Evolutionary conservation across 2,329 filamentous ascomycete genomes (phyloP).

Genomic region (Nigrospora osmanthi): DNA sequence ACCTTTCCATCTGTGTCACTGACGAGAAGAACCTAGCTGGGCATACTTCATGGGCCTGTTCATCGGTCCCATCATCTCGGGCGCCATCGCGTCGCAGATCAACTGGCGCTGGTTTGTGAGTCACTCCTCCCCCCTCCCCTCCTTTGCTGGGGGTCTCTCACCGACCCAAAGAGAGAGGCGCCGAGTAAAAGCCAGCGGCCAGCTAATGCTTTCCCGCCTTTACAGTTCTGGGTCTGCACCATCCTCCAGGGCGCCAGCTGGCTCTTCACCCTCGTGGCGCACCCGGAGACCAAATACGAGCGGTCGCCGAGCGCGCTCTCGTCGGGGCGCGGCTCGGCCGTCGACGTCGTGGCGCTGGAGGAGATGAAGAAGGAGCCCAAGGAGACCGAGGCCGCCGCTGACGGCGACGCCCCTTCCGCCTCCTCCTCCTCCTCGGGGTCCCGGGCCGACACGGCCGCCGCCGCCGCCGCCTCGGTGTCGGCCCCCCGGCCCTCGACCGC

Average conservation of each 20-base stretch:
- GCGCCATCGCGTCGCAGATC: constrained; percentile 18
- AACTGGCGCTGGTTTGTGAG: constrained; percentile 23
- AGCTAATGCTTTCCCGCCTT: neutral
- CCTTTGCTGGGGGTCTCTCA: neutral
- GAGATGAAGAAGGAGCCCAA: no score
- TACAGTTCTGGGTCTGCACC: constrained; percentile 23
- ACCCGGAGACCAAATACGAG: constrained; percentile 21
- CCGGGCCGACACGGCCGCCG: neutral
- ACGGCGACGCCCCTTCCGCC: neutral
- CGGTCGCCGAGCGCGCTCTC: constrained; percentile 26
- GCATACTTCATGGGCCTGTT: constrained; percentile 23
- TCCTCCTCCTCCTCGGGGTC: neutral
- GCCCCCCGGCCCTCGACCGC: neutral
- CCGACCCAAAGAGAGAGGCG: neutral
- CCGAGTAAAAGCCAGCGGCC: neutral
- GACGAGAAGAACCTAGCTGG: constrained; percentile 9
- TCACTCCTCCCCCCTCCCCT: neutral
- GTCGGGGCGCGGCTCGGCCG: neutral
- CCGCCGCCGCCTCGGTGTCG: neutral
- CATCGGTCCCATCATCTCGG: constrained; percentile 24
- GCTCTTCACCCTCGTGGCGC: constrained; percentile 14
- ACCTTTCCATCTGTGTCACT: neutral
- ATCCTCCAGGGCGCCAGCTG: constrained; percentile 20
- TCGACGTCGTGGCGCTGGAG: neutral
- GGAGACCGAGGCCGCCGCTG: neutral